Evolutionary conservation across 2,329 filamentous ascomycete species (phyloP), one percentile per base, ranked within the genome.

Genomic region (Keithomyces neogunnii): DNA sequence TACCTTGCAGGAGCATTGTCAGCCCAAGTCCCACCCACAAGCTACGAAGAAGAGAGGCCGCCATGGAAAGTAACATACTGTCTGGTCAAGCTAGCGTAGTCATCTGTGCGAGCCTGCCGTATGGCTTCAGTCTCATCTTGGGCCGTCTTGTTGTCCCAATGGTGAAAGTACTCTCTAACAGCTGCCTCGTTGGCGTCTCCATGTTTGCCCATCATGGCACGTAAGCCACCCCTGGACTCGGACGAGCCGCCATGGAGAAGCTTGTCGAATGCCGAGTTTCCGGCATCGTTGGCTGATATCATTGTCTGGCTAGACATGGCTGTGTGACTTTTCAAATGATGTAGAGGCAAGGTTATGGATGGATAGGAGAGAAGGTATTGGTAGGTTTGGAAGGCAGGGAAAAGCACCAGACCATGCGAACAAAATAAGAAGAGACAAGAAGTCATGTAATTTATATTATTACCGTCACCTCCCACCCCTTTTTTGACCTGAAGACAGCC

Each of bases 91-190:
- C 7, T 19, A n/a, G 40, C 33, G 11, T 35, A 35, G 26, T 28
- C 3, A 32, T 52, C 29, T 59, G 51, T 29, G 13, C 53, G 51
- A 2, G 51, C 31, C 45, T 55, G 88, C 87, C 51, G 84, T 83
- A 47, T 38, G 1, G 40, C 54, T 7, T 50, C 81, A 1, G 91
- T 96, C 79, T 97, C 92, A 40, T 84, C 79, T 55, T 78, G 82
- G 30, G 74, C 86, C 46, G 73, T 70, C 73, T 93, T 89, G 74
- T 91, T 86, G 69, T 95, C 89, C 87, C 88, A 95, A 68, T 95
- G 89, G 78, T 93, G 93, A 77, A 95, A 95, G 74, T 95, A 95
- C 68, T 93, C 88, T 64, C 92, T 87, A 28, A 91, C 81, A 46
- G 89, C 89, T 50, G 85, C 84, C 63, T 87, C 82, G 61, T 92